Evolutionary conservation across 2,329 filamentous ascomycete species (phyloP).

Genomic region (Penicillium sp.): DNA sequence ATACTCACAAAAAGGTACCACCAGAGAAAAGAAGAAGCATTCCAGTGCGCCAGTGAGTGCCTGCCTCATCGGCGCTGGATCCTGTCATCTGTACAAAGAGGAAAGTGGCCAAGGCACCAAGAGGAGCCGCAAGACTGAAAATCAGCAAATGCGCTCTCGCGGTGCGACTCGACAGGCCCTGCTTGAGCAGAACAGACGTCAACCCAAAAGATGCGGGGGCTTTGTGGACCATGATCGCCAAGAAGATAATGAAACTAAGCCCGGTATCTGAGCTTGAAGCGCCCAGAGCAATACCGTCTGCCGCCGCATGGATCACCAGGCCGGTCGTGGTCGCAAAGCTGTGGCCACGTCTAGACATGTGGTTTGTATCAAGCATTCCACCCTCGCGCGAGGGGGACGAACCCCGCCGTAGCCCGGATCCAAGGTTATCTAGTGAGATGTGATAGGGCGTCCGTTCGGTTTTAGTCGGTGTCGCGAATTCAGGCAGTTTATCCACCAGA

Average conservation of each 20-base stretch:
- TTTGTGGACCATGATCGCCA: slow-evolving; percentile 97
- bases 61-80: slow-evolving; percentile 54
- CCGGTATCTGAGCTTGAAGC: slow-evolving; percentile 79
- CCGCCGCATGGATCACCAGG: slow-evolving; percentile 91
- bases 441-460: slow-evolving; percentile 70
- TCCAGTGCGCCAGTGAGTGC: slow-evolving; percentile 82
- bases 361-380: slow-evolving; percentile 35
- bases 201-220: slow-evolving; percentile 93
- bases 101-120: slow-evolving; percentile 82
- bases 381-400: slow-evolving; percentile 43
- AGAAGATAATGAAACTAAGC: slow-evolving; percentile 85
- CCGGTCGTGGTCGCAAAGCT: slow-evolving; percentile 82
- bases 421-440: slow-evolving; percentile 83
- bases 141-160: slow-evolving; percentile 82
- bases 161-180: slow-evolving; percentile 82
- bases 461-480: slow-evolving; percentile 67
- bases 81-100: slow-evolving; percentile 70
- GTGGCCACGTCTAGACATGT: slow-evolving; percentile 43
- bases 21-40: slow-evolving; percentile 92
- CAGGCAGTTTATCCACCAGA: slow-evolving; percentile 81
- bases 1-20: slow-evolving; percentile 85
- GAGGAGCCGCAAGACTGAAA: slow-evolving; percentile 86
- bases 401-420: slow-evolving; percentile 51
- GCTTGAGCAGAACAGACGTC: slow-evolving; percentile 84
- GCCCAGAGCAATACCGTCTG: slow-evolving; percentile 93